Percentiles rank a stretch among this genome's conserved stretches.
Conservation (phyloP, 164 flowering plant genomes). For the Aristolochia fimbriata region DNA sequence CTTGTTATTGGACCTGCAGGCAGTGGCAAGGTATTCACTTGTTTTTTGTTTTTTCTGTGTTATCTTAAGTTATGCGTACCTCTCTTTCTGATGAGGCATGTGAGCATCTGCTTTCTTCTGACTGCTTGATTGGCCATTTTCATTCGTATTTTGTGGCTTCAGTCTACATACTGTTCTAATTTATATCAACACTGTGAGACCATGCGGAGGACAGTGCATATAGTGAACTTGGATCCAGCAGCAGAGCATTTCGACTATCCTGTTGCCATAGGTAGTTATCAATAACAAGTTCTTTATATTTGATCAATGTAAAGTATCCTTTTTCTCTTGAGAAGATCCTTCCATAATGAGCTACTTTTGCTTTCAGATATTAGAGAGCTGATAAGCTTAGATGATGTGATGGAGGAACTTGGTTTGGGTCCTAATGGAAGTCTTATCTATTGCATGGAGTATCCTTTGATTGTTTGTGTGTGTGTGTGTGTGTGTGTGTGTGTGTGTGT, state of each 20-base stretch:
- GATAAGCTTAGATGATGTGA: slow-evolving; percentile 88
- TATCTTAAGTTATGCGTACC: background rate
- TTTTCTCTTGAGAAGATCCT: background rate
- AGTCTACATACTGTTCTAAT: slow-evolving; percentile 95
- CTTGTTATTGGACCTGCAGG: slow-evolving; percentile 96
- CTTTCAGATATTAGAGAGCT: slow-evolving; percentile 87
- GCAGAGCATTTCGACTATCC: slow-evolving; percentile 95
- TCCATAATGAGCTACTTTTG: background rate
- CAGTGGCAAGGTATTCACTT: slow-evolving; percentile 71
- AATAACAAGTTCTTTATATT: background rate
- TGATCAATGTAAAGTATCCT: background rate
- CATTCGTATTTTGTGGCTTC: slow-evolving; percentile 4
- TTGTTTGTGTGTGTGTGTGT: no score
- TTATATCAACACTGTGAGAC: slow-evolving; percentile 75
- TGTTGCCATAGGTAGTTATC: slow-evolving; percentile 65
- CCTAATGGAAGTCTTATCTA: slow-evolving; percentile 95
- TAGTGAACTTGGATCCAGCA: slow-evolving; percentile 97
- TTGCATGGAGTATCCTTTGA: slow-evolving; percentile 98
- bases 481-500: no score
- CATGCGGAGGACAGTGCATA: slow-evolving; percentile 48
- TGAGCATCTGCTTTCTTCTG: background rate
- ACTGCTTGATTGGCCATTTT: background rate
- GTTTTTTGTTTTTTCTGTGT: background rate
- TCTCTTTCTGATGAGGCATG: background rate
- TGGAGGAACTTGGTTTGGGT: slow-evolving; percentile 88